Conservation (phyloP, 2,329 filamentous ascomycete species). For the Alternaria ethzedia region DNA sequence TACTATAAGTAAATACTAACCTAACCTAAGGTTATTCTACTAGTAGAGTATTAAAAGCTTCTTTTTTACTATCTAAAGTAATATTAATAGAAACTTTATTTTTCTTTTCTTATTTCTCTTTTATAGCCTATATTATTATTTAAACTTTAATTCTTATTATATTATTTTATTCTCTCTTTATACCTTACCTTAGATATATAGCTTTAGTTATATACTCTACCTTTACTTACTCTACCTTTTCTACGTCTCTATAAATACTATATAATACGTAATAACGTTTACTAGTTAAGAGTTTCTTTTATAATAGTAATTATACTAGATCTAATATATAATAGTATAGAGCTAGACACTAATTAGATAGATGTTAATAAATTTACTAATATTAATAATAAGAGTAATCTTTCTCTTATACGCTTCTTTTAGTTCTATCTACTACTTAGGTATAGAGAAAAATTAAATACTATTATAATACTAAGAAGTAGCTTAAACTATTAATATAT, state of each 20-base stretch:
- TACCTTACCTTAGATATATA: constrained; percentile 1
- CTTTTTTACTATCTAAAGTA: constrained; percentile 6
- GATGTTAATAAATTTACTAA: constrained; percentile 9
- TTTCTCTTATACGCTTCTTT: no score
- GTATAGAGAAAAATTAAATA: background rate
- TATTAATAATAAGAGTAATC: constrained; percentile 1
- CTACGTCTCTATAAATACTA: constrained; percentile 1
- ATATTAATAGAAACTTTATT: constrained; percentile 6
- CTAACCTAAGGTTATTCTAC: background rate
- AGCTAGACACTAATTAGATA: constrained; percentile 16
- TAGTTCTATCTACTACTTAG: background rate
- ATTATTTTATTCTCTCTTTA: constrained; percentile 10
- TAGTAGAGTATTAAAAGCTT: constrained; percentile 15
- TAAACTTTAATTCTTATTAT: constrained; percentile 8
- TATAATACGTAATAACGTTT: constrained; percentile 10
- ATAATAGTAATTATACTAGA: constrained; percentile 15
- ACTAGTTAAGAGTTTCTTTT: constrained; percentile 12
- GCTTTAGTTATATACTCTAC: constrained; percentile 7
- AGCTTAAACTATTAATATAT: background rate
- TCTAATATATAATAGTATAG: constrained; percentile 13
- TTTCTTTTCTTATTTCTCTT: constrained; percentile 6
- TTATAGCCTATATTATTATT: constrained; percentile 4
- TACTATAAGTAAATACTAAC: constrained; percentile 6
- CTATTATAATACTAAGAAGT: background rate
- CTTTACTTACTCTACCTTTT: constrained; percentile 4